phyloP scores from a whole-genome alignment of 768 basidiomycete species.

The Tylopilus cervinicoccineus region DNA sequence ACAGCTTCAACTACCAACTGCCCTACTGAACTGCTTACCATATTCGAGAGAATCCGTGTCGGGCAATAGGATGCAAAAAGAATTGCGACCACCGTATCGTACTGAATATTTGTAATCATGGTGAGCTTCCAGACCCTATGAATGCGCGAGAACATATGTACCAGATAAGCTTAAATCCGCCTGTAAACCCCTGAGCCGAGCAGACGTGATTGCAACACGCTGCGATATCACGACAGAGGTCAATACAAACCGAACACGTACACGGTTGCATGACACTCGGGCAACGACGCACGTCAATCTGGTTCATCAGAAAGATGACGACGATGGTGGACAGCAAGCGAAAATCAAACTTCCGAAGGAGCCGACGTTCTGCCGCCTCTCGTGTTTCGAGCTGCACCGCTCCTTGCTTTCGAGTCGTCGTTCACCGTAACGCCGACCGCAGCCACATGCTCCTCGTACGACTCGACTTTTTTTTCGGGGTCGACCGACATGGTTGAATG shows the following conservation, averaged over 20 bases:
- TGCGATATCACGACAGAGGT: slow-evolving; percentile 4
- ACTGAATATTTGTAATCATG: slow-evolving; percentile 50
- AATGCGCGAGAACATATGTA: slow-evolving; percentile 3
- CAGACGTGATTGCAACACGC: slow-evolving; percentile 38
- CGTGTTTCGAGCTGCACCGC: background rate
- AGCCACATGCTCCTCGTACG: background rate
- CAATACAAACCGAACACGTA: too few relatives aligned
- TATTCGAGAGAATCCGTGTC: slow-evolving; percentile 63
- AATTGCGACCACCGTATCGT: slow-evolving; percentile 48
- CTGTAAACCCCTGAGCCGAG: slow-evolving; percentile 38
- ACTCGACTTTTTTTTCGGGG: background rate
- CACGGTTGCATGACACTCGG: background rate
- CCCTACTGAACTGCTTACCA: slow-evolving; percentile 35
- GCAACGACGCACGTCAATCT: slow-evolving; percentile 20
- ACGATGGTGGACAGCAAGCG: slow-evolving; percentile 25
- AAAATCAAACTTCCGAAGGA: background rate
- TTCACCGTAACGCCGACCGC: background rate
- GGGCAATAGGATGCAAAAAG: slow-evolving; percentile 60
- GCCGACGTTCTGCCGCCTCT: background rate
- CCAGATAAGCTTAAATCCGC: slow-evolving; percentile 35
- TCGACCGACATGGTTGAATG: background rate
- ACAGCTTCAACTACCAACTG: too few relatives aligned
- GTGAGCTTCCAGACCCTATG: too few relatives aligned
- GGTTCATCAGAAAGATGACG: slow-evolving; percentile 24
- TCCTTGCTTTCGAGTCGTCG: background rate